A percentile compares a stretch with the other conserved stretches of the same genome.
These are phyloP conservation scores for Epipyxis sp. DNA, from an alignment of 108 stramenopile species.

Conservation along the genomic window DNA sequence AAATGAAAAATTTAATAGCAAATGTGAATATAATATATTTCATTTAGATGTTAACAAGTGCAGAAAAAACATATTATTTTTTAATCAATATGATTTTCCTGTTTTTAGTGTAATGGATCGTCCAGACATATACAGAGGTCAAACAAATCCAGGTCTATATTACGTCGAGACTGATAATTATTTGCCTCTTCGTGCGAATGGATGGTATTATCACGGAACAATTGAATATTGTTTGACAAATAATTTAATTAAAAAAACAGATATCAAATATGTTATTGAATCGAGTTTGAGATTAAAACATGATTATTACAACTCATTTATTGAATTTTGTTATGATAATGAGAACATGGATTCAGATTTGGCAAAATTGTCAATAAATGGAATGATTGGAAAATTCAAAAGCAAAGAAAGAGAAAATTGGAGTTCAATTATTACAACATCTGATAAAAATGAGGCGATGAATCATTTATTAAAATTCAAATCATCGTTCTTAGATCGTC, in stretches of 20 bases:
- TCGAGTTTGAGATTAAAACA: background rate
- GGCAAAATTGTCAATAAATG: constrained; percentile 2
- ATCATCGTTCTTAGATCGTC: too few relatives aligned
- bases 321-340: background rate
- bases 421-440: background rate
- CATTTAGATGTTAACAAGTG: background rate
- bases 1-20: background rate
- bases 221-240: background rate
- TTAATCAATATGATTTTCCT: background rate
- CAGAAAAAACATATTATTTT: background rate
- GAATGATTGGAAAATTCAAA: background rate
- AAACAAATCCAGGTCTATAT: background rate
- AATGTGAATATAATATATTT: background rate
- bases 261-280: background rate
- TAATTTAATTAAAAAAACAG: background rate
- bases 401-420: background rate
- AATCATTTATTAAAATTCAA: background rate
- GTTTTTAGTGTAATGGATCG: background rate
- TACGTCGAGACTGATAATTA: background rate
- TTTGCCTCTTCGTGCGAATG: background rate
- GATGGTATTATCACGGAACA: background rate
- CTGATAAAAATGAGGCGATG: background rate
- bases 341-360: too few relatives aligned
- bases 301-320: background rate
- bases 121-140: background rate